Evolutionary conservation across 225 moss, liverwort and hornwort genomes (phyloP), one percentile per base, ranked within the genome.

Genomic region (Climacium dendroides): DNA sequence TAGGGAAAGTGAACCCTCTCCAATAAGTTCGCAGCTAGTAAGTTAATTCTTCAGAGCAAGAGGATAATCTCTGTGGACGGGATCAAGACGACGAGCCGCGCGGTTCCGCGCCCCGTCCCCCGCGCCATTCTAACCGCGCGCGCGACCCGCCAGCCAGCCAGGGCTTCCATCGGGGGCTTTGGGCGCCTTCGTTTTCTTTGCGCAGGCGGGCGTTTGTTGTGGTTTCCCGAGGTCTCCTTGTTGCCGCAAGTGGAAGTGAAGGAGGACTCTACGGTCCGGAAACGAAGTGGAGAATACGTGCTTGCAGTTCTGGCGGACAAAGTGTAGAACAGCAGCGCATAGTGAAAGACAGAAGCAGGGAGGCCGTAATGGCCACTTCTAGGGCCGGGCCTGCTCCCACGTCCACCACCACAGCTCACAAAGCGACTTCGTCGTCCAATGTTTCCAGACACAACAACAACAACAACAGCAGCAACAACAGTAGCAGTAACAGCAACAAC

Each of bases 351-450:
- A 82, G 66, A 50, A 37, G 82, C 37, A 59, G 61, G 88, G 87
- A 83, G 91, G 88, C 91, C 89, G 87, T 90, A 84, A 94, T 94
- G 94, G 94, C 94, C 91, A 87, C 94, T 88, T 91, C 94, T 86
- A 92, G 94, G 92, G 90, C 91, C 90, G 94, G 91, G 92, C 92
- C 90, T 86, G 92, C 90, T 89, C 90, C 90, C 81, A 91, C 87
- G 85, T 85, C 85, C 70, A 48, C 64, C 70, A 63, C 80, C 80
- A 50, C 91, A 88, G 91, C 92, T 89, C 90, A 89, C 78, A 92
- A 91, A 90, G 89, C 85, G 47, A 87, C 90, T 47, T 90, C 92
- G 47, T 91, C 89, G 64, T 85, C 92, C 17, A 92, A 91, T 90
- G 89, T 86, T 82, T 90, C 92, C 80, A 72, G 94, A 37, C 85